Evolutionary conservation across 176 grass and related monocot species (phyloP).

Genomic region (bread wheat (Triticum aestivum)): DNA sequence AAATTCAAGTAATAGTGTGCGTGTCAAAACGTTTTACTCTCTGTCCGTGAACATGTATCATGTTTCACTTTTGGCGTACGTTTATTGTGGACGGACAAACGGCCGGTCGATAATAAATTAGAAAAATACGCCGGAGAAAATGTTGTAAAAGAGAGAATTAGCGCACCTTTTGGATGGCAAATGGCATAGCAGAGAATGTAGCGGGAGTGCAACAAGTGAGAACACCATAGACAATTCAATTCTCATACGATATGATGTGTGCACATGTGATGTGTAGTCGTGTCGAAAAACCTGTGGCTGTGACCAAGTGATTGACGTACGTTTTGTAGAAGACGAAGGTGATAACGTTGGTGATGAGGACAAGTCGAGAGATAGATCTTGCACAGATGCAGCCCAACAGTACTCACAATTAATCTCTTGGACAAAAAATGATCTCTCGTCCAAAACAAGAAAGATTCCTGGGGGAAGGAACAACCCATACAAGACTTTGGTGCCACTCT

Average conservation of each 20-base stretch:
- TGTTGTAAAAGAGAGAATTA: not conserved
- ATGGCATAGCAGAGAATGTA: not conserved
- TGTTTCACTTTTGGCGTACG: not conserved
- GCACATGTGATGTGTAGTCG: not conserved
- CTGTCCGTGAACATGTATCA: not conserved
- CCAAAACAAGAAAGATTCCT: constrained; percentile 39
- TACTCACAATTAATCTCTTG: constrained; percentile 19
- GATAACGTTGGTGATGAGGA: constrained; percentile 38
- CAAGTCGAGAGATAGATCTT: constrained; percentile 11
- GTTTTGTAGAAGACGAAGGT: not conserved
- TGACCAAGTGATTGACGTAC: constrained; percentile 2
- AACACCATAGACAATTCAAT: not conserved
- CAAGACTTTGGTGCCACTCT: constrained; percentile 9
- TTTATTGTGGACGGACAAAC: not conserved
- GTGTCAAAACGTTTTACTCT: not conserved
- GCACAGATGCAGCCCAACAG: constrained; percentile 16
- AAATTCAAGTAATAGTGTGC: not conserved
- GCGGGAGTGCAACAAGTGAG: not conserved
- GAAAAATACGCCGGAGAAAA: not conserved
- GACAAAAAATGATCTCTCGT: not conserved
- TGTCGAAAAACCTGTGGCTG: not conserved
- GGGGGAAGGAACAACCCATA: constrained; percentile 15
- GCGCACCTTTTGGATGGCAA: not conserved
- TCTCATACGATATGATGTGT: not conserved
- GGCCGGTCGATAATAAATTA: not conserved